Conservation (phyloP, 805 yeast genomes). For the Yarrowia keelungensis region DNA sequence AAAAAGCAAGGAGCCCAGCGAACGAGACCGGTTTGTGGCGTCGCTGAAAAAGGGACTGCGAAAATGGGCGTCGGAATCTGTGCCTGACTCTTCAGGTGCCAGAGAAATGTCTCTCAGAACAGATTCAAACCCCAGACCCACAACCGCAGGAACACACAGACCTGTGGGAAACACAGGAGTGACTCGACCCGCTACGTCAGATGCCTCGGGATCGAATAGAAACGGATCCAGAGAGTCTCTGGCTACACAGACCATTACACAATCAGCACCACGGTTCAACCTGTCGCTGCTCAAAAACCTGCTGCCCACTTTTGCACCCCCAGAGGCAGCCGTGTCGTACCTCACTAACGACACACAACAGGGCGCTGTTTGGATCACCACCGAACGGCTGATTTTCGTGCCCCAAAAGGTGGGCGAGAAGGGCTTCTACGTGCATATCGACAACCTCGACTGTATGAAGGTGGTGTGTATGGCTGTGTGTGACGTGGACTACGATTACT, state of each 20-base stretch:
- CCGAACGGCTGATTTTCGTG: slow-evolving; percentile 45
- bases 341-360: slow-evolving; percentile 40
- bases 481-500: slow-evolving; percentile 34
- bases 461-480: slow-evolving; percentile 41
- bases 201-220: too few relatives aligned
- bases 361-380: slow-evolving; percentile 44
- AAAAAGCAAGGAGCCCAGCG: neutral
- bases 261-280: slow-evolving; percentile 9
- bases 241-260: slow-evolving; percentile 3
- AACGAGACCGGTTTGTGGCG: slow-evolving; percentile 16
- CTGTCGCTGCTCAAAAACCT: slow-evolving; percentile 33
- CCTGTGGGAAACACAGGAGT: too few relatives aligned
- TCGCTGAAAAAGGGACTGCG: slow-evolving; percentile 24
- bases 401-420: slow-evolving; percentile 39
- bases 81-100: slow-evolving; percentile 3
- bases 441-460: slow-evolving; percentile 42
- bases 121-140: slow-evolving; percentile 1
- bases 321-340: slow-evolving; percentile 40
- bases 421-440: slow-evolving; percentile 43
- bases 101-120: slow-evolving; percentile 15
- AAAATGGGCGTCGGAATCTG: slow-evolving; percentile 10
- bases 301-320: slow-evolving; percentile 18
- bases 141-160: neutral
- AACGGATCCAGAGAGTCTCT: neutral
- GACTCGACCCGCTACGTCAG: too few relatives aligned